Conservation (phyloP, 75 land plant genomes). For the Azolla pinnata region DNA sequence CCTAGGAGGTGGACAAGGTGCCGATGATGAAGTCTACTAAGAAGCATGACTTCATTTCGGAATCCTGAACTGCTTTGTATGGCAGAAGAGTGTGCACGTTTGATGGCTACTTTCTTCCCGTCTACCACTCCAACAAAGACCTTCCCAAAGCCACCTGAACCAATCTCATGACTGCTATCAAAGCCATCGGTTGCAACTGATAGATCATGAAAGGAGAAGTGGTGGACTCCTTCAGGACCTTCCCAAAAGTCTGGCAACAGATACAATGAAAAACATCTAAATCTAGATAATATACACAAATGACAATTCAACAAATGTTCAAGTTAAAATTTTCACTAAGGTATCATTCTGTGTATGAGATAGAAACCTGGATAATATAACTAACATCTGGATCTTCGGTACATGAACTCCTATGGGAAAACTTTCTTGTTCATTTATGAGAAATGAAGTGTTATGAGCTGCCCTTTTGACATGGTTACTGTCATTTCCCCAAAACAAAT, state of each 20-base stretch:
- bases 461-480: no score
- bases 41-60: slow-evolving; percentile 21
- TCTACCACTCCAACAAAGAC: slow-evolving; percentile 23
- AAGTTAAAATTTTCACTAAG: background rate
- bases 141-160: slow-evolving; percentile 34
- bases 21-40: slow-evolving; percentile 34
- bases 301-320: background rate
- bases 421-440: no score
- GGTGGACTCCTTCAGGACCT: slow-evolving; percentile 14
- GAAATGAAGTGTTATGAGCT: no score
- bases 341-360: background rate
- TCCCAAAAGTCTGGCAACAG: slow-evolving; percentile 7
- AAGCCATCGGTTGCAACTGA: slow-evolving; percentile 18
- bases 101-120: slow-evolving; percentile 22
- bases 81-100: slow-evolving; percentile 17
- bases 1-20: slow-evolving; percentile 27
- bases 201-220: slow-evolving; percentile 9
- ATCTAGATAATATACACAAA: no score
- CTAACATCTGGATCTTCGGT: background rate
- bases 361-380: background rate
- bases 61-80: slow-evolving; percentile 12
- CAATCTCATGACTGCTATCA: slow-evolving; percentile 20
- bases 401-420: no score
- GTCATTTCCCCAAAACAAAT: no score
- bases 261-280: background rate